A percentile compares a stretch with the other conserved stretches of the same genome.
phyloP scores from a whole-genome alignment of 2,329 filamentous ascomycete genomes.

The Alternaria sp. region DNA sequence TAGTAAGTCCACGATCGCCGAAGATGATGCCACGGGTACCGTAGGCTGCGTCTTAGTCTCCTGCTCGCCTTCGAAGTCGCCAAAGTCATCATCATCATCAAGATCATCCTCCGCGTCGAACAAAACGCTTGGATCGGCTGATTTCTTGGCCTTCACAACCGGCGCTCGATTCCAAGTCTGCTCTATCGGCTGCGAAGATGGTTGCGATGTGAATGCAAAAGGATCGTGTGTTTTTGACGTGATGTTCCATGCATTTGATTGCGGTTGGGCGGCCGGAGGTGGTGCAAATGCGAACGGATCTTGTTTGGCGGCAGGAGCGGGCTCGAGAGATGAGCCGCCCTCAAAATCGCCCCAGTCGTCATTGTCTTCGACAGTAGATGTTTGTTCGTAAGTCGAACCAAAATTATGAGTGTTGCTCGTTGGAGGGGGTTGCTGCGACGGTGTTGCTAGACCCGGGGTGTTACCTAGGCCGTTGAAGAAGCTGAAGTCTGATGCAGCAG shows the following conservation, averaged over 20 bases:
- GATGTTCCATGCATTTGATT: constrained; percentile 15
- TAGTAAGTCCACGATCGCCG: constrained; percentile 35
- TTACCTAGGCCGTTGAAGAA: constrained; percentile 44
- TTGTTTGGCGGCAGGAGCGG: constrained; percentile 17
- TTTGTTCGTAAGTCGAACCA: not conserved
- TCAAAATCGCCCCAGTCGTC: constrained; percentile 54
- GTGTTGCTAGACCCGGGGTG: constrained; percentile 19
- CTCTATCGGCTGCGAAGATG: constrained; percentile 12
- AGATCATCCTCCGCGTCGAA: constrained; percentile 50
- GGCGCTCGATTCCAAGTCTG: constrained; percentile 34
- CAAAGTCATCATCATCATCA: constrained; percentile 48
- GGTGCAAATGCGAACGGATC: constrained; percentile 27
- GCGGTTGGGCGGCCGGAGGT: constrained; percentile 15
- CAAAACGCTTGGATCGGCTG: constrained; percentile 46
- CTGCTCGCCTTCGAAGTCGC: constrained; percentile 42
- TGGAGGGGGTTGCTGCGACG: constrained; percentile 17
- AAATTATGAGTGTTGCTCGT: constrained; percentile 12
- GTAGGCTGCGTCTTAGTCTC: not conserved
- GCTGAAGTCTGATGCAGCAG: constrained; percentile 33
- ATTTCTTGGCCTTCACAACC: constrained; percentile 40
- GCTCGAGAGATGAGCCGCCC: constrained; percentile 30
- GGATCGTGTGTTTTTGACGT: constrained; percentile 14
- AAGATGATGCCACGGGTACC: constrained; percentile 13
- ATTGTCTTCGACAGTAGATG: constrained; percentile 27
- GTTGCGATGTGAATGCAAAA: constrained; percentile 16